Percentiles rank a stretch among this genome's conserved stretches.
phyloP scores from a whole-genome alignment of 2,329 filamentous ascomycete species.

The Sphaerulina vaccinii region DNA sequence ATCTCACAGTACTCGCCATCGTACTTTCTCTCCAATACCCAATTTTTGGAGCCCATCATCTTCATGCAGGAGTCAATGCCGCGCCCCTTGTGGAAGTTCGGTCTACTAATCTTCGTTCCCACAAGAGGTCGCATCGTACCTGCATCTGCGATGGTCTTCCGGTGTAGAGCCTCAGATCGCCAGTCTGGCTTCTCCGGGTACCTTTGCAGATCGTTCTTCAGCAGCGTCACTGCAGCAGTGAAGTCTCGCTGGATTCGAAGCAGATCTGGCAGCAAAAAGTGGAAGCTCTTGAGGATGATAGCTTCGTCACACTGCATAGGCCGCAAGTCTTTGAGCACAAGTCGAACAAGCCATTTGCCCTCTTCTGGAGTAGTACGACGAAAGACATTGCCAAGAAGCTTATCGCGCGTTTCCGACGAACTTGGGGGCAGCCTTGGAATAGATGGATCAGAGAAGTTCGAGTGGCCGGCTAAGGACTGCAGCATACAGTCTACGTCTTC shows the following conservation, averaged over 20 bases:
- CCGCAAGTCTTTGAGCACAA: slow-evolving; percentile 75
- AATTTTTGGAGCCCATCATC: slow-evolving; percentile 58
- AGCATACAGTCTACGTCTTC: slow-evolving; percentile 71
- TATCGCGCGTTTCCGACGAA: slow-evolving; percentile 39
- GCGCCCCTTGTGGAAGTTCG: slow-evolving; percentile 46
- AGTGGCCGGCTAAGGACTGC: slow-evolving; percentile 64
- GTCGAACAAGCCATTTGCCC: slow-evolving; percentile 81
- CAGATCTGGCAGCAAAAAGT: slow-evolving; percentile 68
- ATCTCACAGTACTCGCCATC: slow-evolving; percentile 88
- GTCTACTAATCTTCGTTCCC: slow-evolving; percentile 49
- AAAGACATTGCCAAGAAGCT: slow-evolving; percentile 58
- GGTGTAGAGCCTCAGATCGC: slow-evolving; percentile 35
- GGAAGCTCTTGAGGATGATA: slow-evolving; percentile 59
- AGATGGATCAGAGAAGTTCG: slow-evolving; percentile 67
- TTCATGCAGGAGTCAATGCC: slow-evolving; percentile 70
- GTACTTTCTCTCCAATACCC: slow-evolving; percentile 79
- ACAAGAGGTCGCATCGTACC: slow-evolving; percentile 39
- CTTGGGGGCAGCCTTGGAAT: slow-evolving; percentile 42
- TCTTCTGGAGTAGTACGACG: slow-evolving; percentile 63
- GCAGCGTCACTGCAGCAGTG: slow-evolving; percentile 55
- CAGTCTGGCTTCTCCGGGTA: slow-evolving; percentile 41
- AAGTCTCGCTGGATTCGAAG: slow-evolving; percentile 71
- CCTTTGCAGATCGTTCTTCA: slow-evolving; percentile 46
- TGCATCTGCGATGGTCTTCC: slow-evolving; percentile 32
- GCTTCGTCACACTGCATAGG: slow-evolving; percentile 62